Percentiles rank a stretch among this genome's conserved stretches.
Conservation (phyloP, 768 basidiomycete genomes). For the Lactarius akahatsu region DNA sequence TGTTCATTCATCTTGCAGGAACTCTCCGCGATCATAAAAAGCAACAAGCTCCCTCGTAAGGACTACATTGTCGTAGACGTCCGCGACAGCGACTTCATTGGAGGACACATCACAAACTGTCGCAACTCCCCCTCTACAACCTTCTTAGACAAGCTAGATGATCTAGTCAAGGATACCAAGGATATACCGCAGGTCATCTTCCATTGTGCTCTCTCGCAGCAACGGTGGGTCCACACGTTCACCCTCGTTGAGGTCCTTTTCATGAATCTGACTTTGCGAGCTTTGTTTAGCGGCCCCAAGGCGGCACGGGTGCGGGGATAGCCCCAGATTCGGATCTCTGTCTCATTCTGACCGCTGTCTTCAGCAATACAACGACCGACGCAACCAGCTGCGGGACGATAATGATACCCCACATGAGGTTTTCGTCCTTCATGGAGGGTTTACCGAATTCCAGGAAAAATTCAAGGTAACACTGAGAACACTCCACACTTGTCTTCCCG, state of each 20-base stretch:
- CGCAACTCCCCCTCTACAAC: constrained; percentile 60
- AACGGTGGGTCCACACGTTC: constrained; percentile 50
- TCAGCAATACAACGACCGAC: constrained; percentile 56
- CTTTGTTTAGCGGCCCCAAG: constrained; percentile 61
- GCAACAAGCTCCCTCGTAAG: constrained; percentile 53
- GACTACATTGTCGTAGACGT: constrained; percentile 83
- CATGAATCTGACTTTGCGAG: constrained; percentile 9
- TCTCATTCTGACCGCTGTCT: constrained; percentile 20
- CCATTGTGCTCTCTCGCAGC: constrained; percentile 76
- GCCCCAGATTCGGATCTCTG: constrained; percentile 26
- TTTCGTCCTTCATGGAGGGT: constrained; percentile 68
- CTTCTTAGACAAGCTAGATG: constrained; percentile 57
- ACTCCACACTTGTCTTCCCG: constrained; percentile 15
- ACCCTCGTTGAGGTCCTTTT: not conserved
- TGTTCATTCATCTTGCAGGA: constrained; percentile 45
- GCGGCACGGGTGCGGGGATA: constrained; percentile 58
- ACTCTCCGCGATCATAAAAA: constrained; percentile 67
- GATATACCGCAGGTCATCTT: constrained; percentile 66
- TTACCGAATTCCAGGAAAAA: constrained; percentile 64
- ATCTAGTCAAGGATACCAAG: constrained; percentile 59
- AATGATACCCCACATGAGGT: constrained; percentile 54
- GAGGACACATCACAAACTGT: constrained; percentile 74
- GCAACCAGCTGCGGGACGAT: constrained; percentile 52
- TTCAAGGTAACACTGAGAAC: constrained; percentile 52
- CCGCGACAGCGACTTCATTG: constrained; percentile 76